Evolutionary conservation across 257 asterid genomes (phyloP), one percentile per base, ranked within the genome.

Genomic region (Thymus mandschuricus): DNA sequence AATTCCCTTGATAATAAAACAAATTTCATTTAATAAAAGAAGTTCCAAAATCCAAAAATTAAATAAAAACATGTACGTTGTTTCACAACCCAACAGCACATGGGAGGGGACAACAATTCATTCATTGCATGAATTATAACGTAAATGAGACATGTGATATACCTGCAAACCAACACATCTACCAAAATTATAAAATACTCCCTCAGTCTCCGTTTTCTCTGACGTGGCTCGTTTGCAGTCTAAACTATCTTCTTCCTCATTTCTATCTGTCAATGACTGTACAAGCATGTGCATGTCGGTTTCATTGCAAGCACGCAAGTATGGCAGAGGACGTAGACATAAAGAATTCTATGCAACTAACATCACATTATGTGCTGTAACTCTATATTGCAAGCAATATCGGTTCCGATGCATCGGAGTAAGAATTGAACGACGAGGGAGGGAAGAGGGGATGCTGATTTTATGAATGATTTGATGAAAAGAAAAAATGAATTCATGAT

Each of bases 401-500:
- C 21, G 21, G 21, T 21, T 21, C 21, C 21, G 66, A 50, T 60
- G 68, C 49, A 51, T 50, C 63, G 40, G 61, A 44, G 3, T n/a
- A 6, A 34, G 41, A n/a, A 56, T 2, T 11, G 48, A 46, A 9
- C 10, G 43, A 54, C 21, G 57, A 8, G 7, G 60, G 46, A 21
- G 29, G 58, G 5, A 46, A 28, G 66, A 64, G 33, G 55, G 33
- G n/a, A 56, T 4, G 28, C 63, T 8, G 45, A 63, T 45, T 21
- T 21, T 21, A 60, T 71, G 71, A 75, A 66, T 58, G 61, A 68
- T 60, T 76, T 74, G 8, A 33, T 0, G 3, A 6, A 1, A 61
- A 21, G 55, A 72, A 66, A 68, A 41, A 67, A 12, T 54, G 49
- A 74, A 73, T 81, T 79, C 81, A 58, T 73, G 68, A 80, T 85